Evolutionary conservation across 305 asterid species (phyloP), one percentile per base, ranked within the genome.

Genomic region (Rubia tinctorum): DNA sequence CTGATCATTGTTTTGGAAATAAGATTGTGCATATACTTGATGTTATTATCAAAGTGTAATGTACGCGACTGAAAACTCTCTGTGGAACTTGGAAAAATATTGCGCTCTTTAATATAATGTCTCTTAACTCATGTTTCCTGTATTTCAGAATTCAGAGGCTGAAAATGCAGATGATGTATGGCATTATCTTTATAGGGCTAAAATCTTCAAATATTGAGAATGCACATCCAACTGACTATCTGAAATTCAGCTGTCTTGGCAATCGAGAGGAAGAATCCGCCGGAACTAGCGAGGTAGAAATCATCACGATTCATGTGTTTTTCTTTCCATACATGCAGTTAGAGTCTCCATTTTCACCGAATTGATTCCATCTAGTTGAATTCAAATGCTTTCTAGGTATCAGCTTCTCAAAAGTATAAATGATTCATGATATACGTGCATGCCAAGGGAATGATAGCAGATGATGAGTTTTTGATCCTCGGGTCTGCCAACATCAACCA

Each of bases 401-500:
- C 87, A 34, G 77, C 88, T 82, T 86, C 93, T 20, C 85, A 81
- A 42, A 93, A 87, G 73, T 66, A 72, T 15, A 86, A 89, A 40
- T 82, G 98, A 51, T 93, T 93, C 71, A 93, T 93, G 97, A 91
- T 93, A 2, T 93, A 93, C 43, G 98, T 91, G 17, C 98, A 93
- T 27, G 96, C 97, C 68, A 93, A 93, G 83, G 98, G 96, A 83
- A 90, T 90, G 96, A 75, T 93, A 39, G 98, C 90, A 69, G 98
- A 92, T 43, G 98, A 92, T 49, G 96, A 92, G 76, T 89, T 90
- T 18, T 91, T 92, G 72, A 89, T 92, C 67, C 71, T 92, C 68
- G 97, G 98, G 5, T 92, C 98, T n/a, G 97, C 98, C 71, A 92
- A 92, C 77, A 92, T 92, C 43, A 92, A 92, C 83, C 97, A 93